Evolutionary conservation across 78 protist species (phyloP).

Genomic region (Monosiga brevicollis): DNA sequence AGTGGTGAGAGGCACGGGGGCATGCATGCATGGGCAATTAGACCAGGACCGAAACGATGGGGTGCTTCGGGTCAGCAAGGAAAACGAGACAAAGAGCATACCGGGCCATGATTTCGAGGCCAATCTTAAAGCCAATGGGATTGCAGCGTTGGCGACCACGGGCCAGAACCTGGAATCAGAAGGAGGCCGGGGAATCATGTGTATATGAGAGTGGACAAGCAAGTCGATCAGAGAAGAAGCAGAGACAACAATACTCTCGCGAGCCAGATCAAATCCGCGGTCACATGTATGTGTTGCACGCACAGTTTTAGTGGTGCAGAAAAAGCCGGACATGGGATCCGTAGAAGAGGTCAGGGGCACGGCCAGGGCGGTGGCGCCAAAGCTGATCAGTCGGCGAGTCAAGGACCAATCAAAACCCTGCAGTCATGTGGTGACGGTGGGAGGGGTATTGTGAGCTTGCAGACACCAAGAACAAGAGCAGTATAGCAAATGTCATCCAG

Average conservation of each 20-base stretch:
- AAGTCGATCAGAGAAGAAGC: no score
- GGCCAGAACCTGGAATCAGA: background rate
- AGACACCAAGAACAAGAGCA: no score
- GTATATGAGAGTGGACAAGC: no score
- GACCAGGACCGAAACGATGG: no score
- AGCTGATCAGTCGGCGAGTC: background rate
- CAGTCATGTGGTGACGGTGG: background rate
- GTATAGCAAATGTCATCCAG: background rate
- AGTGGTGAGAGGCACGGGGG: background rate
- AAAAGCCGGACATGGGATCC: background rate
- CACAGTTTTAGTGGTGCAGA: background rate
- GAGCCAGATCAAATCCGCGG: no score
- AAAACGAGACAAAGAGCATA: no score
- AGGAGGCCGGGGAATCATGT: background rate
- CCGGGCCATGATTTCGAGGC: background rate
- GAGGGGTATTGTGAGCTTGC: background rate
- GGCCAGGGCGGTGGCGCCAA: background rate
- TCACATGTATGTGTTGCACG: no score
- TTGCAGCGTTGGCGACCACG: background rate
- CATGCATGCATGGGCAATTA: background rate
- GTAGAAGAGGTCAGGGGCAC: background rate
- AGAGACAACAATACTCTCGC: no score
- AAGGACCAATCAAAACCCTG: background rate
- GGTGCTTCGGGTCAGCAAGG: no score
- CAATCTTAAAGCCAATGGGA: background rate